Base-by-base conservation (phyloP, 2,329 filamentous ascomycete genomes). In the Aspergillus glaucus region DNA sequence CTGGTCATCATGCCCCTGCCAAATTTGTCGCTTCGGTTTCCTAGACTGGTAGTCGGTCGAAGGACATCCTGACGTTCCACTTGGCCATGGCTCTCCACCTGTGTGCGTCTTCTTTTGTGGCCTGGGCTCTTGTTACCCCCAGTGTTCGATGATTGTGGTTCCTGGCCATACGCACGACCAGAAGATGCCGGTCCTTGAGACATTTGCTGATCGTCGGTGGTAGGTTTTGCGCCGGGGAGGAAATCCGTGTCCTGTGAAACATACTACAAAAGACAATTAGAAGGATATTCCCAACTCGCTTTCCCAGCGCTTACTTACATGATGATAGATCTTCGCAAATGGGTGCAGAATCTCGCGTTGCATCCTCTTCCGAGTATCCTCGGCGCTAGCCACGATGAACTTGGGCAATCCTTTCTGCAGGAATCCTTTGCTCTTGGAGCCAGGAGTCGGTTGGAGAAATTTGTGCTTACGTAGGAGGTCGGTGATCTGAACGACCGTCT, bases 391-490 rank as follows among this genome's bases (percentile, higher is more conserved):
- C 12, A 67, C 47, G 5, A 42, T 50, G 42, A 57, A 67, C 47
- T 57, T 62, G 6, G 64, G 64, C 19, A 67, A 49, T 3, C 64
- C 64, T 28, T 49, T 64, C 15, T 52, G 52, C 6, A 55, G 12
- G 44, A 66, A 66, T 6, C 64, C 64, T 48, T 60, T 65, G 2
- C 46, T 47, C 48, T 66, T 66, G 30, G 54, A 63, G 12, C 64
- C 64, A 15, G 61, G 59, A 2, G 63, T 65, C 6, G 62, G 52
- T 19, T 56, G 55, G 10, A 67, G 24, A 28, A 63, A 52, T 6
- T 51, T 52, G 26, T 59, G 53, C 44, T 62, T 65, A 36, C 50
- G 61, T 12, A 67, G 44, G 19, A 62, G 32, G 21, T 63, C 59
- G 9, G 59, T 65, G 19, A 65, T 55, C 28, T 65, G 63, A 39